These are phyloP conservation scores for Cyberlindnera bimundalis DNA, from an alignment of 805 yeast genomes.

Conservation along the genomic window DNA sequence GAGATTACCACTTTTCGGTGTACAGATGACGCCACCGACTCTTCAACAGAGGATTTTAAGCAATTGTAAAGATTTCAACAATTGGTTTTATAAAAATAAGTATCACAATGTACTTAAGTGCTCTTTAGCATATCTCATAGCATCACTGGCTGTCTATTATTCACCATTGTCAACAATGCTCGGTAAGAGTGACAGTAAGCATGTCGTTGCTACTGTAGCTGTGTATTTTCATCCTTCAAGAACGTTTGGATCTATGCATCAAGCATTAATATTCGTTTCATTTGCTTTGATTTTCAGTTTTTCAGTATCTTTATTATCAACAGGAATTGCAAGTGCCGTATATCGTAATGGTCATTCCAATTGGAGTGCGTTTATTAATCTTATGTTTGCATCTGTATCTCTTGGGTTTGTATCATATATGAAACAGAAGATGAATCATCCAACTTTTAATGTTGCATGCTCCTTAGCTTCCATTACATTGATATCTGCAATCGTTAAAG, in stretches of 20 bases:
- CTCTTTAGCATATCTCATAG: slow-evolving; percentile 68
- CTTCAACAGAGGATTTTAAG: not conserved
- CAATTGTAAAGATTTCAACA: not conserved
- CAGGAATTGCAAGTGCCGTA: slow-evolving; percentile 46
- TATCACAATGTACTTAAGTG: slow-evolving; percentile 50
- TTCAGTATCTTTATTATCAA: slow-evolving; percentile 47
- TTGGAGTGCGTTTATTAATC: slow-evolving; percentile 49
- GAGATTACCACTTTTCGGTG: slow-evolving; percentile 15
- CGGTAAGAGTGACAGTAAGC: slow-evolving; percentile 72
- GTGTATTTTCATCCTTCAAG: slow-evolving; percentile 84
- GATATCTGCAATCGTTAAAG: slow-evolving; percentile 68
- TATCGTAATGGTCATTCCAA: slow-evolving; percentile 44
- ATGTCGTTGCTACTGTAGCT: slow-evolving; percentile 76
- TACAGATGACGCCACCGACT: not conserved
- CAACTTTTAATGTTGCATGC: slow-evolving; percentile 78
- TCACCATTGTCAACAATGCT: slow-evolving; percentile 44
- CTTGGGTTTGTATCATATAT: slow-evolving; percentile 65
- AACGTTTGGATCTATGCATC: slow-evolving; percentile 76
- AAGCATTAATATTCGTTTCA: slow-evolving; percentile 60
- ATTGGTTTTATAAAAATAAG: slow-evolving; percentile 7
- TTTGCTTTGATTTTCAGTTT: slow-evolving; percentile 53
- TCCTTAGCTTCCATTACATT: slow-evolving; percentile 70
- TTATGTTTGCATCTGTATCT: slow-evolving; percentile 49
- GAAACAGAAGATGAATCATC: slow-evolving; percentile 64
- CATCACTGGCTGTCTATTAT: slow-evolving; percentile 69